phyloP scores from a whole-genome alignment of 768 basidiomycete species.

The Leccinum sublutescens region DNA sequence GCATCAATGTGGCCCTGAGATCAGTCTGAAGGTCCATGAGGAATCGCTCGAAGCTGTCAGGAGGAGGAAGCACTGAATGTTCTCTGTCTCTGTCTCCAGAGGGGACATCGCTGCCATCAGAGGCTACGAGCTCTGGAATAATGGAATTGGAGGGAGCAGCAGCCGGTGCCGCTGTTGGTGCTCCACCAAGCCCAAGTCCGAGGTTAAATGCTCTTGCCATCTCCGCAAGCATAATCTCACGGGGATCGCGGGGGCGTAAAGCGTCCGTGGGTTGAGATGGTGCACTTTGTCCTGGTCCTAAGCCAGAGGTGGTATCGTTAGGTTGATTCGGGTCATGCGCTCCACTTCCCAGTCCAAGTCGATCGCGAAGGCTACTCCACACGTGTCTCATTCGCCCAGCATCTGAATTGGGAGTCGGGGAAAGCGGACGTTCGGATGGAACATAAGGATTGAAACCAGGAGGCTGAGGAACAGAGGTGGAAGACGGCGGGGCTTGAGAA shows the following conservation, averaged over 20 bases:
- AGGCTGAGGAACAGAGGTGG: conserved; percentile 14
- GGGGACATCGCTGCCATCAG: conserved; percentile 4
- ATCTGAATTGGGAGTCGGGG: conserved; percentile 41
- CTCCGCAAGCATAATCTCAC: conserved; percentile 74
- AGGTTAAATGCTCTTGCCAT: conserved; percentile 81
- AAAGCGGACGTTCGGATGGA: conserved; percentile 36
- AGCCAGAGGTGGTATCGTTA: conserved; percentile 6
- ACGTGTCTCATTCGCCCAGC: conserved; percentile 55
- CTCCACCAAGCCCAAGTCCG: conserved; percentile 51
- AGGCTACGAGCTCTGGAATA: conserved; percentile 6
- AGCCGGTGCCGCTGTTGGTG: conserved; percentile 12
- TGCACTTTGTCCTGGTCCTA: conserved; percentile 7
- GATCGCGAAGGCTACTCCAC: conserved; percentile 68
- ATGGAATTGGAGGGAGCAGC: conserved; percentile 3
- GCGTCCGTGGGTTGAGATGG: conserved; percentile 12
- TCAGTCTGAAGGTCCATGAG: conserved; percentile 75
- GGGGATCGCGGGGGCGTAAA: conserved; percentile 41
- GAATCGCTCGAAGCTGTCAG: conserved; percentile 81
- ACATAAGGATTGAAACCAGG: conserved; percentile 7
- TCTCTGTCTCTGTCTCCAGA: conserved; percentile 15
- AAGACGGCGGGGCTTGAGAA: conserved; percentile 23
- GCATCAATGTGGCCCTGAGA: conserved; percentile 59
- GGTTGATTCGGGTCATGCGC: conserved; percentile 13
- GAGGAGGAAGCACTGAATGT: conserved; percentile 38
- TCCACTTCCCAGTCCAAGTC: conserved; percentile 51